Base-by-base conservation (phyloP, 306 rosid species). In the Vicia villosa region DNA sequence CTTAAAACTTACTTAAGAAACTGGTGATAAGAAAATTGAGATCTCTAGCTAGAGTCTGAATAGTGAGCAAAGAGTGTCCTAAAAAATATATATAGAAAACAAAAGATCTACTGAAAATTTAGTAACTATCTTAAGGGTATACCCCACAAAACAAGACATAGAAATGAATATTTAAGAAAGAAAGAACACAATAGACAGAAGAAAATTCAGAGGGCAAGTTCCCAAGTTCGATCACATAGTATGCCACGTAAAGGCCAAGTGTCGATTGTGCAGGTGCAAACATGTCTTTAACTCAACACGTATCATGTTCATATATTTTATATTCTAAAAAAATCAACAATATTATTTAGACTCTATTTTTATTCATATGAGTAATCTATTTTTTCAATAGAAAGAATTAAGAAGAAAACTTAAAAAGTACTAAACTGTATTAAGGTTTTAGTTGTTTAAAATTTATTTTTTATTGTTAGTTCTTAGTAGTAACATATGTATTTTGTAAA, bases 241-340 rank as follows among this genome's bases (percentile, higher is more conserved):
- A 43, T 6, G 96, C 69, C 96, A 89, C 87, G 81, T 81, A 64
- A 70, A 19, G 26, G 66, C 55, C 88, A 86, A 56, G 87, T 85
- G 96, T 65, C 88, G 8, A 10, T 1, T 3, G 0, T 8, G 10
- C 69, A 28, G 43, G 19, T 41, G 70, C 71, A 20, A 24, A 38
- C 63, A 13, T 66, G 6, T 20, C 46, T 49, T 14, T 0, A 9
- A 70, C 50, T 19, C 60, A 68, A 88, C 91, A 81, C 91, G 89
- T 82, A 74, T 49, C 70, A 26, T 34, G 51, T 5, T 58, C 34
- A 0, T 6, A n/a, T 42, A 24, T 65, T 54, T 66, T 17, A 14
- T 16, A 13, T 46, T 46, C 52, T 15, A n/a, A 50, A 9, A 3
- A n/a, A 17, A 5, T 17, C 5, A 24, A 10, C 8, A 15, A 10